Conservation (phyloP, 148 eudicot species). For the Rhododendron simsii region DNA sequence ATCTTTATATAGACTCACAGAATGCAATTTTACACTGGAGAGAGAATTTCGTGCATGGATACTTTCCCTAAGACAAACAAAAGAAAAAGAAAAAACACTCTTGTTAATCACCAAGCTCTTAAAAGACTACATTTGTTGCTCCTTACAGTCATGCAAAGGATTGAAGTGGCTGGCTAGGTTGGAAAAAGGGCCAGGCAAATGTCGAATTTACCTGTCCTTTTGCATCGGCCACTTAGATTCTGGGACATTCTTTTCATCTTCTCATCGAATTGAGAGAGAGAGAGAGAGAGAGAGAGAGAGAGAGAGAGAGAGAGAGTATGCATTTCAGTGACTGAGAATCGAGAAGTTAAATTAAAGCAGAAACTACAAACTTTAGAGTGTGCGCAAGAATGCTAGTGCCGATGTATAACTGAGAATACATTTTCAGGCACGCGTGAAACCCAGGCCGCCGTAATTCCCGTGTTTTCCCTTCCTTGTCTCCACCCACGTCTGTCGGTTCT, state of each 20-base stretch:
- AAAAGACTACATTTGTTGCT: not conserved
- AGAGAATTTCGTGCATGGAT: not conserved
- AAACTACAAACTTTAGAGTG: not conserved
- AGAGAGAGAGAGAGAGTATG: slow-evolving; percentile 7
- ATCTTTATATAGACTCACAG: not conserved
- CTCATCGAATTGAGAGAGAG: not conserved
- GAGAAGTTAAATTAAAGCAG: slow-evolving; percentile 2
- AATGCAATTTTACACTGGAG: not conserved
- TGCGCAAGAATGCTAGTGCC: not conserved
- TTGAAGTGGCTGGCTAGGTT: slow-evolving; percentile 6
- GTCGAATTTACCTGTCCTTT: slow-evolving; percentile 22
- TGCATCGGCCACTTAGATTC: slow-evolving; percentile 17
- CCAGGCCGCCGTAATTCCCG: slow-evolving; percentile 35
- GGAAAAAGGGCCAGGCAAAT: slow-evolving; percentile 16
- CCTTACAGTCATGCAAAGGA: not conserved
- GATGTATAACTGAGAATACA: not conserved
- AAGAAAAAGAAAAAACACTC: not conserved
- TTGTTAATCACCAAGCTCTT: not conserved
- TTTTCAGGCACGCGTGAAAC: slow-evolving; percentile 24
- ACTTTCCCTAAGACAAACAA: not conserved
- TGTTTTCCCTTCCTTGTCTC: slow-evolving; percentile 31
- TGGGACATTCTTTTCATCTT: slow-evolving; percentile 3
- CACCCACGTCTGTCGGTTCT: slow-evolving; percentile 26
- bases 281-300: not conserved
- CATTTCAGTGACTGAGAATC: slow-evolving; percentile 18